phyloP scores from a whole-genome alignment of 2,329 filamentous ascomycete species.

The Colletotrichum cuscutae region DNA sequence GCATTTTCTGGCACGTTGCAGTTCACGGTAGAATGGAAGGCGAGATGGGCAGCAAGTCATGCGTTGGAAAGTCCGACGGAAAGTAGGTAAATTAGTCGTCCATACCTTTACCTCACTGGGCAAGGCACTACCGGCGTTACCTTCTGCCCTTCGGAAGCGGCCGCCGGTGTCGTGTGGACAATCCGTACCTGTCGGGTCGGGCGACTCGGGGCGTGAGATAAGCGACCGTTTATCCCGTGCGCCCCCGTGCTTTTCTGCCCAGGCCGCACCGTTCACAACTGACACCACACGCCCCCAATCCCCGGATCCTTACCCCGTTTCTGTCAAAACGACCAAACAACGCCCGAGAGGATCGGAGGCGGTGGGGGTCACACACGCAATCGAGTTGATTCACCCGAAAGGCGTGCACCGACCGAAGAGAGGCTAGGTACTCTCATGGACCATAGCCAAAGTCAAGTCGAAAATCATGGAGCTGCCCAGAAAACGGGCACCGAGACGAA shows the following conservation, averaged over 20 bases:
- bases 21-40: background rate
- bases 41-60: background rate
- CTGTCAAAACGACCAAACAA: background rate
- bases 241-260: background rate
- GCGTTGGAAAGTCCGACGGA: background rate
- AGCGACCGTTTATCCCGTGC: slow-evolving; percentile 23
- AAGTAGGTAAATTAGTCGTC: background rate
- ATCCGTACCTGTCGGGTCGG: slow-evolving; percentile 18
- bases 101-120: no score
- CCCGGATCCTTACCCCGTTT: slow-evolving; percentile 6
- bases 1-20: slow-evolving; percentile 1
- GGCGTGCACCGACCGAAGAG: background rate
- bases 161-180: slow-evolving; percentile 8
- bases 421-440: background rate
- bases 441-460: slow-evolving; percentile 20
- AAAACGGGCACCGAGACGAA: slow-evolving; percentile 54
- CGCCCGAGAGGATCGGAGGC: slow-evolving; percentile 2
- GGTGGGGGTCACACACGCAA: background rate
- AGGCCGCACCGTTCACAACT: background rate
- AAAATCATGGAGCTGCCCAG: slow-evolving; percentile 43
- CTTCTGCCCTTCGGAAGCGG: slow-evolving; percentile 11
- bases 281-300: slow-evolving; percentile 7
- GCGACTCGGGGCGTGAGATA: slow-evolving; percentile 29
- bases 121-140: background rate
- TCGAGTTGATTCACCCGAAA: background rate